Conservation (phyloP, 148 eudicot genomes). For the Oxyria digyna region DNA sequence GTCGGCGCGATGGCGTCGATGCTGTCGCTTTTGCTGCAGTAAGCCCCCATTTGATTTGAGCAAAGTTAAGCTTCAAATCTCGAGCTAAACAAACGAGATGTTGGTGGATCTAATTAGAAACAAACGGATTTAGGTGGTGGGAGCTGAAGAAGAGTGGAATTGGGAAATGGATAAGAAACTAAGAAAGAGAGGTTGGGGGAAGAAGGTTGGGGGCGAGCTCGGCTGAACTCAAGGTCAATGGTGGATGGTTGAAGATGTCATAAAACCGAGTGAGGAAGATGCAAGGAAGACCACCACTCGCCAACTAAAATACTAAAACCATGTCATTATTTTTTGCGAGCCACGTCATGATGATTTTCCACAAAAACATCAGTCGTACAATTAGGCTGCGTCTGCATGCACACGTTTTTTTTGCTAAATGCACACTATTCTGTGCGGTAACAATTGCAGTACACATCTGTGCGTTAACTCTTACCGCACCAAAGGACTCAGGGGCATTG, state of each 20-base stretch:
- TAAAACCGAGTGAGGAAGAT: conserved; percentile 2
- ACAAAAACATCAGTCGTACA: too few species aligned
- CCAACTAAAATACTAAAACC: too few species aligned
- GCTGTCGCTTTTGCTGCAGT: conserved; percentile 5
- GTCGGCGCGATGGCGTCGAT: background rate
- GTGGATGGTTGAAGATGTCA: background rate
- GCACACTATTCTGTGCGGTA: too few species aligned
- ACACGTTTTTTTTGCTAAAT: too few species aligned
- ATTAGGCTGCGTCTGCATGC: too few species aligned
- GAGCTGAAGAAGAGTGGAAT: background rate
- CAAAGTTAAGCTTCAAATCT: background rate
- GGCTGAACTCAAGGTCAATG: background rate
- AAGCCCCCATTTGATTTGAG: background rate
- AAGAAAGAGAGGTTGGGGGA: background rate
- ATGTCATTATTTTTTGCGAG: too few species aligned
- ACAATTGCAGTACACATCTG: too few species aligned
- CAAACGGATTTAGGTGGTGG: background rate
- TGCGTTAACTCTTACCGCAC: too few species aligned
- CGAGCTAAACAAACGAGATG: background rate
- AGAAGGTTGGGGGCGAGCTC: background rate
- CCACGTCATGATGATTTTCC: too few species aligned
- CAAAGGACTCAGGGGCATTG: too few species aligned
- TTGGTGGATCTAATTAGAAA: background rate
- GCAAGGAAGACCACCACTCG: background rate
- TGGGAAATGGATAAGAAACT: background rate